Conservation (phyloP, 2,329 filamentous ascomycete genomes). For the Corniculantispora saksenae region DNA sequence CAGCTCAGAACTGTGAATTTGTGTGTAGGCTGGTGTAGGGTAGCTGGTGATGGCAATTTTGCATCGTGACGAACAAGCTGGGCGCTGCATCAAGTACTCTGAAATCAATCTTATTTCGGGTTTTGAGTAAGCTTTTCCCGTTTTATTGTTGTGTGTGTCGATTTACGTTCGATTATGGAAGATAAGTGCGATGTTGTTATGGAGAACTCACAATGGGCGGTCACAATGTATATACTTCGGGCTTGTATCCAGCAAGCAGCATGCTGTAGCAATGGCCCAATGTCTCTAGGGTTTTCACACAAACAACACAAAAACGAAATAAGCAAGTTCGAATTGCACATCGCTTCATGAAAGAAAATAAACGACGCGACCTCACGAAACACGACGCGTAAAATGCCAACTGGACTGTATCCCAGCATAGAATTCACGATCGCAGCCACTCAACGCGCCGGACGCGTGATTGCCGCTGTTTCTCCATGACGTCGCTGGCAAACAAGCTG, state of each 20-base stretch:
- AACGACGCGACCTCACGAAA: neutral
- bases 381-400: neutral
- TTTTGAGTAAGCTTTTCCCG: too few species aligned
- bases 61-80: neutral
- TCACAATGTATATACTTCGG: too few species aligned
- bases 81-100: too few species aligned
- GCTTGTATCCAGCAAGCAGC: too few species aligned
- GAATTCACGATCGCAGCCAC: neutral
- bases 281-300: neutral
- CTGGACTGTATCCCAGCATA: neutral
- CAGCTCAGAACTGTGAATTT: neutral
- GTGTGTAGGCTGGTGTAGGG: neutral
- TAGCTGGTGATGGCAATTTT: neutral
- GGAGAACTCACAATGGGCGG: too few species aligned
- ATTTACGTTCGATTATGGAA: too few species aligned
- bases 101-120: too few species aligned
- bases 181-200: too few species aligned
- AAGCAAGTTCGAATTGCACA: neutral
- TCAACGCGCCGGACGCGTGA: constrained; percentile 16
- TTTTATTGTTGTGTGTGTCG: too few species aligned
- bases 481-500: constrained; percentile 17
- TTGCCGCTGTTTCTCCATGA: neutral
- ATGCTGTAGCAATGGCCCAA: neutral
- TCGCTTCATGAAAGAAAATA: neutral
- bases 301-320: neutral